Conservation (phyloP, 2,329 filamentous ascomycete species). For the Dactylellina sp. region DNA sequence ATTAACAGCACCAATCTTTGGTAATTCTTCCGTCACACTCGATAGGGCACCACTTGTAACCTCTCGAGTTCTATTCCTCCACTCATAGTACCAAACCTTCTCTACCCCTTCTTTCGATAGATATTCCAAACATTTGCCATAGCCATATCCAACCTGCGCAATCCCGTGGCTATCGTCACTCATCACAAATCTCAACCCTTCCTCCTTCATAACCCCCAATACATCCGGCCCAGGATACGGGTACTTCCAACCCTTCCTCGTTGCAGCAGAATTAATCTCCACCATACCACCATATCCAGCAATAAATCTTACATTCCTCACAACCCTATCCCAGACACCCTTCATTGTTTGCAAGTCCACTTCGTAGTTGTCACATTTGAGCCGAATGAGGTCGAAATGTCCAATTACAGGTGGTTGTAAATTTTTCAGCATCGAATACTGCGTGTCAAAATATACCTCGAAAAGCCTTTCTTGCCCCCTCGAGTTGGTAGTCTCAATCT, state of each 20-base stretch:
- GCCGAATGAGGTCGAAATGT: slow-evolving; percentile 90
- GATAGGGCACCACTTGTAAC: slow-evolving; percentile 21
- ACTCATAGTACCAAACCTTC: slow-evolving; percentile 66
- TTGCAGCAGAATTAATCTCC: slow-evolving; percentile 86
- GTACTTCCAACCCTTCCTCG: slow-evolving; percentile 90
- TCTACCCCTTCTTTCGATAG: slow-evolving; percentile 74
- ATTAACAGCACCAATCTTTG: slow-evolving; percentile 11
- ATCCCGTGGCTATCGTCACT: slow-evolving; percentile 95
- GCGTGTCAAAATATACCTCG: slow-evolving; percentile 87
- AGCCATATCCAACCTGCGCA: slow-evolving; percentile 88
- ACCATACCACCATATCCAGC: slow-evolving; percentile 81
- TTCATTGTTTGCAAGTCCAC: slow-evolving; percentile 21
- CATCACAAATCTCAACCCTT: slow-evolving; percentile 81
- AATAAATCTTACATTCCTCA: slow-evolving; percentile 79
- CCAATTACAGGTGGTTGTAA: slow-evolving; percentile 83
- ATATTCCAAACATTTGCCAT: slow-evolving; percentile 76
- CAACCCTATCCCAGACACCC: slow-evolving; percentile 29
- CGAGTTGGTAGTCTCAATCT: slow-evolving; percentile 63
- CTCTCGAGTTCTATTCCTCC: slow-evolving; percentile 17
- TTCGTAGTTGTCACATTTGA: slow-evolving; percentile 77
- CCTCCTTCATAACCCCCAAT: slow-evolving; percentile 75
- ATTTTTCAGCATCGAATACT: slow-evolving; percentile 80
- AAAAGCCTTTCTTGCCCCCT: slow-evolving; percentile 79
- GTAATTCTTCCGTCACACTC: slow-evolving; percentile 7
- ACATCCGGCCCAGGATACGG: slow-evolving; percentile 86